These are phyloP conservation scores for Stellera chamaejasme DNA, from an alignment of 345 rosid species.

Conservation along the genomic window DNA sequence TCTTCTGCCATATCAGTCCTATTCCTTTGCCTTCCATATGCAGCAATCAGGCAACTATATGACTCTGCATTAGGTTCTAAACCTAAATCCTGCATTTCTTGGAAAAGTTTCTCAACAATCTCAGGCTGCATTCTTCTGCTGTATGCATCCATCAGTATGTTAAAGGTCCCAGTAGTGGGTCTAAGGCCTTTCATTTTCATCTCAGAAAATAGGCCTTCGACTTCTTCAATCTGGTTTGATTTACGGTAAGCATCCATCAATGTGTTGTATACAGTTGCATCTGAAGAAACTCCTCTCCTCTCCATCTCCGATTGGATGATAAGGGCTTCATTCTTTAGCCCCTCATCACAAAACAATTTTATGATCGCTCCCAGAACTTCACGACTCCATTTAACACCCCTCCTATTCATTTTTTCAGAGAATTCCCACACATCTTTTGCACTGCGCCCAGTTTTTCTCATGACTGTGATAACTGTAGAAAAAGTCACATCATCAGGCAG, in stretches of 20 bases:
- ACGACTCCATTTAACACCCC: conserved; percentile 57
- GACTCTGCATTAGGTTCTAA: conserved; percentile 57
- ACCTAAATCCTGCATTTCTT: conserved; percentile 53
- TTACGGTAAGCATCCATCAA: conserved; percentile 69
- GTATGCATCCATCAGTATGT: conserved; percentile 73
- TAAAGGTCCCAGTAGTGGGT: conserved; percentile 49
- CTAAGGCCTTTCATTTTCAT: conserved; percentile 51
- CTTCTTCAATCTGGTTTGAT: conserved; percentile 59
- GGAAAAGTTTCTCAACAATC: conserved; percentile 45
- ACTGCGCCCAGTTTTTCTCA: conserved; percentile 49
- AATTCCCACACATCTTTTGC: conserved; percentile 71
- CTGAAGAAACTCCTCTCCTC: conserved; percentile 54
- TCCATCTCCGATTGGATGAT: conserved; percentile 71
- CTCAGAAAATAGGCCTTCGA: conserved; percentile 69
- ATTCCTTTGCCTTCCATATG: conserved; percentile 59
- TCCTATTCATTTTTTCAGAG: conserved; percentile 60
- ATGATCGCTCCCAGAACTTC: conserved; percentile 56
- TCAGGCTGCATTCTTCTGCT: conserved; percentile 82
- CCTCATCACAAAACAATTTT: conserved; percentile 74
- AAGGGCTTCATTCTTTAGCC: conserved; percentile 64
- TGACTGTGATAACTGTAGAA: conserved; percentile 51
- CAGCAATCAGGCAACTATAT: conserved; percentile 61
- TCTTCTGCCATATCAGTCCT: conserved; percentile 78
- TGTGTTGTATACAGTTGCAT: conserved; percentile 53
- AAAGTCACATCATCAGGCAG: conserved; percentile 56